A percentile compares a stretch with the other conserved stretches of the same genome.
Conservation (phyloP, 495 filamentous ascomycete genomes). For the Lasiosphaeria ovina region DNA sequence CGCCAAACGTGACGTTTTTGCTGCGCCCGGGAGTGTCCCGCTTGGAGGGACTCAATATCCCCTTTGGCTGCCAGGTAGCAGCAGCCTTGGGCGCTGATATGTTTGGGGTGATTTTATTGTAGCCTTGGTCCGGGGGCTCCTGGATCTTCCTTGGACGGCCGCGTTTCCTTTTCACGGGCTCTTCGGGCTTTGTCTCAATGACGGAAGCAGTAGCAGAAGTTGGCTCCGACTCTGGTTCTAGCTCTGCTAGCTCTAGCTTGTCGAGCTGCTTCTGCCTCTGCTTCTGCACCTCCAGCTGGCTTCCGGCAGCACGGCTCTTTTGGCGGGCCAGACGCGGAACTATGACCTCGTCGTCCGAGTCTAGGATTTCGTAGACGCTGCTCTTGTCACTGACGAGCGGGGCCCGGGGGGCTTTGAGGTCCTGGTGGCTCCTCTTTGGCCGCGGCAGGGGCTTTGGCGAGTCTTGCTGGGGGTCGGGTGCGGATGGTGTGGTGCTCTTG, state of each 20-base stretch:
- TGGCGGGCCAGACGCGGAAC: not conserved
- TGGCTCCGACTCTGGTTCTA: not conserved
- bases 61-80: conserved; percentile 27
- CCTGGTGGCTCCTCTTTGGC: conserved; percentile 12
- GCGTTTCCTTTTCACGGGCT: conserved; percentile 19
- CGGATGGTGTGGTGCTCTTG: too few species aligned
- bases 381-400: not conserved
- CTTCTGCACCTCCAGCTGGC: too few species aligned
- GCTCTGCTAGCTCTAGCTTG: not conserved
- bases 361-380: conserved; percentile 42
- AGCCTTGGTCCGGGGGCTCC: not conserved
- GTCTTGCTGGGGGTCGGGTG: too few species aligned
- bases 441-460: conserved; percentile 14
- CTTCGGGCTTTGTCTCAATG: conserved; percentile 1
- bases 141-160: conserved; percentile 21
- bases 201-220: not conserved
- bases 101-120: not conserved
- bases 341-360: conserved; percentile 38
- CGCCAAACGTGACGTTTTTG: conserved; percentile 45
- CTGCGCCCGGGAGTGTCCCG: conserved; percentile 23
- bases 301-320: too few species aligned
- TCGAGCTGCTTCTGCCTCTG: too few species aligned
- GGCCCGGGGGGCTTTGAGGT: conserved; percentile 1
- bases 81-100: not conserved
- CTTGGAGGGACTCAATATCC: conserved; percentile 43